Conservation (phyloP, 2,329 filamentous ascomycete species). For the Coleophoma crateriformis region DNA sequence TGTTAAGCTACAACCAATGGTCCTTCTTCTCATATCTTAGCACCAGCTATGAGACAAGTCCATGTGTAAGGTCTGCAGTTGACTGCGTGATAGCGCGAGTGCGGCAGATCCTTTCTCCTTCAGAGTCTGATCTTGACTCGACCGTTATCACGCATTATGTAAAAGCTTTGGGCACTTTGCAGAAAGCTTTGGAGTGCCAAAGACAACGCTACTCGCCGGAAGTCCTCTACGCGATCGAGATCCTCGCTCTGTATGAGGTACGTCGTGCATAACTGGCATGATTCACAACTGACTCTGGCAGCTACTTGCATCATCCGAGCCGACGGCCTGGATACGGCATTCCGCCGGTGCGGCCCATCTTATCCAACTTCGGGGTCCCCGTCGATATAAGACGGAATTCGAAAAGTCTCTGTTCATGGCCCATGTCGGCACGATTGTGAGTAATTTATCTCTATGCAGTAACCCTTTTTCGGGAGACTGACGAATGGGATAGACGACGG, state of each 20-base stretch:
- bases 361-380: conserved; percentile 24
- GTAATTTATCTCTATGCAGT: neutral
- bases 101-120: conserved; percentile 15
- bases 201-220: conserved; percentile 14
- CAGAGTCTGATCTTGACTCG: conserved; percentile 7
- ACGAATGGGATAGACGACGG: conserved; percentile 18
- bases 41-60: conserved; percentile 16
- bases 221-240: conserved; percentile 20
- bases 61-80: conserved; percentile 19
- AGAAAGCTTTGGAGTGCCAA: conserved; percentile 18
- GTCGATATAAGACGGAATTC: conserved; percentile 26
- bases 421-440: conserved; percentile 27
- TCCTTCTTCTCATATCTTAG: conserved; percentile 23
- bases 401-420: conserved; percentile 30
- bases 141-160: conserved; percentile 15
- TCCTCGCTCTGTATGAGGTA: conserved; percentile 19
- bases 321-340: conserved; percentile 27
- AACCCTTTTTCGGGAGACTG: conserved; percentile 13
- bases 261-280: conserved; percentile 10
- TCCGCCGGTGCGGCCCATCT: conserved; percentile 25
- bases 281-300: conserved; percentile 9
- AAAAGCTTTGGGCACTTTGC: conserved; percentile 15
- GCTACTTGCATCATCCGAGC: conserved; percentile 25
- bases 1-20: conserved; percentile 17
- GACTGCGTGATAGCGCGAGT: conserved; percentile 22